Conservation (phyloP, 257 asterid species). For the Salvia miltiorrhiza region DNA sequence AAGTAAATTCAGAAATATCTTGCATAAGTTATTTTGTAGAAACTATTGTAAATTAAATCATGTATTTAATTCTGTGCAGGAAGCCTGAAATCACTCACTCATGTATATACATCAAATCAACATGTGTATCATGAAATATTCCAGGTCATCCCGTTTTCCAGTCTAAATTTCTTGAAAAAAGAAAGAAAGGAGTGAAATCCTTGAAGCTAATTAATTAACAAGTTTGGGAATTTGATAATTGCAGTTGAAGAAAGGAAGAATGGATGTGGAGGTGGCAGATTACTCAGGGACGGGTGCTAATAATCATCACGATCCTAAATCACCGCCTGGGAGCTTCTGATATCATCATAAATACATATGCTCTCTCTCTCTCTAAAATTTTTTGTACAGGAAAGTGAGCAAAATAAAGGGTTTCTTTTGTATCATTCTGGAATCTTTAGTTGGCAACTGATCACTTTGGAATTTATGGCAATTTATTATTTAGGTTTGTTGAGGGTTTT, state of each 20-base stretch:
- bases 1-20: background rate
- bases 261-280: constrained; percentile 32
- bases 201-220: background rate
- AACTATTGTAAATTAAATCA: background rate
- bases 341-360: background rate
- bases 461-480: background rate
- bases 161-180: background rate
- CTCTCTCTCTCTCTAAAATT: background rate
- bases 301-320: constrained; percentile 41
- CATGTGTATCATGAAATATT: constrained; percentile 18
- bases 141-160: constrained; percentile 23
- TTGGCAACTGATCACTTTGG: background rate
- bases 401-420: background rate
- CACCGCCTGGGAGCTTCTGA: constrained; percentile 35
- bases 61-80: constrained; percentile 25
- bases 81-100: constrained; percentile 24
- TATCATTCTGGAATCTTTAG: background rate
- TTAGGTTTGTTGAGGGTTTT: background rate
- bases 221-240: background rate
- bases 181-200: background rate
- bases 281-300: constrained; percentile 57
- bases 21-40: too few relatives aligned
- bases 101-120: constrained; percentile 11
- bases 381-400: constrained; percentile 6
- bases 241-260: constrained; percentile 32